A percentile compares a stretch with the other conserved stretches of the same genome.
These are phyloP conservation scores for Phytophthora rubi DNA, from an alignment of 352 stramenopile species.

Conservation along the genomic window DNA sequence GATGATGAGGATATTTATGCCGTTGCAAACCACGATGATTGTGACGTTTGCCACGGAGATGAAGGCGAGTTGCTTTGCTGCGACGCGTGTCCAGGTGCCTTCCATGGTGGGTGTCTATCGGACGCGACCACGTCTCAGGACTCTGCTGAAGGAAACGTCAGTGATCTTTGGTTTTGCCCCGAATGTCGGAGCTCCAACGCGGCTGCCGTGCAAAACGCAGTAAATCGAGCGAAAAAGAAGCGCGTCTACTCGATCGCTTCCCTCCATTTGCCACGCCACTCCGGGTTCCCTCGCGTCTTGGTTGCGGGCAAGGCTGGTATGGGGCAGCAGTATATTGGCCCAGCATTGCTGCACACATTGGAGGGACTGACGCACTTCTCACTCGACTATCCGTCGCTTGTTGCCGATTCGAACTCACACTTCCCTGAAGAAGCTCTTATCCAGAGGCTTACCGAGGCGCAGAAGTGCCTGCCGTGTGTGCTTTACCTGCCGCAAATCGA, in stretches of 20 bases:
- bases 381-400: slow-evolving; percentile 79
- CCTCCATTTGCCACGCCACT: slow-evolving; percentile 55
- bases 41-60: slow-evolving; percentile 72
- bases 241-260: slow-evolving; percentile 32
- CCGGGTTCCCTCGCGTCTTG: slow-evolving; percentile 75
- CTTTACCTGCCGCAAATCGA: slow-evolving; percentile 82
- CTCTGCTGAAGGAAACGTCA: slow-evolving; percentile 4
- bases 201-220: slow-evolving; percentile 31
- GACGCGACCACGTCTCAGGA: slow-evolving; percentile 19
- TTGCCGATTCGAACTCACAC: slow-evolving; percentile 73
- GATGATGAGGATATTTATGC: slow-evolving; percentile 73
- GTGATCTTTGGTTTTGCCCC: slow-evolving; percentile 58
- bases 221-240: slow-evolving; percentile 37
- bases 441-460: slow-evolving; percentile 68
- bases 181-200: slow-evolving; percentile 50
- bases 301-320: slow-evolving; percentile 66
- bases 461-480: slow-evolving; percentile 81
- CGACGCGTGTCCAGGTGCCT: slow-evolving; percentile 64
- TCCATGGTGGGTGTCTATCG: slow-evolving; percentile 59
- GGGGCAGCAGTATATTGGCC: slow-evolving; percentile 76
- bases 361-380: slow-evolving; percentile 83
- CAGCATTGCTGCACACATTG: slow-evolving; percentile 70
- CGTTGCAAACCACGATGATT: slow-evolving; percentile 64
- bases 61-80: slow-evolving; percentile 66
- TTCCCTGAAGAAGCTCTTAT: slow-evolving; percentile 83